Conservation (phyloP, 2,329 filamentous ascomycete genomes). For the Colletotrichum cordylinicola region DNA sequence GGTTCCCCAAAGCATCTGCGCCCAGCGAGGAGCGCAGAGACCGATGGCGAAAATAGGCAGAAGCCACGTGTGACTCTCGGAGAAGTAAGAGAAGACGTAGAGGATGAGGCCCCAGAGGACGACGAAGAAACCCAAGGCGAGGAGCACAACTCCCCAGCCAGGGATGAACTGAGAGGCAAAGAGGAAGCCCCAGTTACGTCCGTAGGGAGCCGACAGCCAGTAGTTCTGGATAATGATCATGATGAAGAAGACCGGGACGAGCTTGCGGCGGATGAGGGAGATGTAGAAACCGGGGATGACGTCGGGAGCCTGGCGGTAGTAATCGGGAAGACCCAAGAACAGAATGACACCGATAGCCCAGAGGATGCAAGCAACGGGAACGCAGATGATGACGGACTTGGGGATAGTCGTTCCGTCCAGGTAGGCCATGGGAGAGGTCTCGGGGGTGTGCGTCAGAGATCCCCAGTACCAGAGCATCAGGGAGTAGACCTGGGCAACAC, state of each 20-base stretch:
- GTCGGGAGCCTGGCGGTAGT: conserved; percentile 69
- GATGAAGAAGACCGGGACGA: conserved; percentile 71
- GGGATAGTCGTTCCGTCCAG: conserved; percentile 38
- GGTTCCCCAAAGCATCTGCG: conserved; percentile 71
- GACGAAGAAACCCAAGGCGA: conserved; percentile 61
- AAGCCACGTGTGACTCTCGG: conserved; percentile 68
- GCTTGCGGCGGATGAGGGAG: conserved; percentile 65
- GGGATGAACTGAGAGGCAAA: conserved; percentile 63
- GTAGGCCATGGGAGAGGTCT: conserved; percentile 16
- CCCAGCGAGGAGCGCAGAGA: conserved; percentile 69
- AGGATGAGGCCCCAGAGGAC: conserved; percentile 61
- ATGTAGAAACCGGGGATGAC: conserved; percentile 70
- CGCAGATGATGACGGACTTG: conserved; percentile 49
- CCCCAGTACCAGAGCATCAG: conserved; percentile 73
- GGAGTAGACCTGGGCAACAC: conserved; percentile 70
- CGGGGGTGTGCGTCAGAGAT: conserved; percentile 9
- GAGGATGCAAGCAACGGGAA: conserved; percentile 63
- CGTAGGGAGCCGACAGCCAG: conserved; percentile 70
- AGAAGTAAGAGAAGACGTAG: conserved; percentile 57
- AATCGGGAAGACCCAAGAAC: conserved; percentile 68
- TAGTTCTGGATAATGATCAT: conserved; percentile 71
- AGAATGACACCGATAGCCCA: conserved; percentile 62
- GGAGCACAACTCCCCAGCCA: conserved; percentile 60
- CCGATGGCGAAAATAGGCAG: conserved; percentile 72
- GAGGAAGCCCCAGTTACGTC: conserved; percentile 70